Base-by-base conservation (phyloP, 805 yeast species). In the Yarrowia porcina region DNA sequence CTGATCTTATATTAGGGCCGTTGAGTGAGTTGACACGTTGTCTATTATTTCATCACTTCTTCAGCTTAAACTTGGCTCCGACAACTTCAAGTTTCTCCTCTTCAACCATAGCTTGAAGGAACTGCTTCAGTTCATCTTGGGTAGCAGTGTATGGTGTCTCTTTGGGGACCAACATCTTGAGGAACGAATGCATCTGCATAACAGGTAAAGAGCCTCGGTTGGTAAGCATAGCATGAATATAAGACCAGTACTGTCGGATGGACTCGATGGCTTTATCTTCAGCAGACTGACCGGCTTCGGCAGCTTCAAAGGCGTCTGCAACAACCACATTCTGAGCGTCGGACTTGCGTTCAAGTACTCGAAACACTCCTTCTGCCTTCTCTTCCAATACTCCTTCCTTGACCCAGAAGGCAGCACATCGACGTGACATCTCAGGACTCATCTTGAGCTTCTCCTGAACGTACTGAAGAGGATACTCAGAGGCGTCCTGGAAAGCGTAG, bases 381-480 rank as follows among this genome's bases (percentile, higher is more conserved):
- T 44, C 45, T 32, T 72, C 65, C 5, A 92, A 67, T 0, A 90
- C 83, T 0, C 82, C 83, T 50, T 80, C 73, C 20, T 79, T 76
- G 2, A 82, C 80, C 97, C 97, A 92, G 69, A 80, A 89, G 4
- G 73, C 65, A 6, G 86, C 67, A 0, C 80, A 75, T 1, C 72
- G 72, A 2, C 67, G 68, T 0, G 81, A 83, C 15, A 74, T 54
- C 15, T 76, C 75, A 3, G 75, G 71, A 1, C 77, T 72, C 79
- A 87, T 79, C 2, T 76, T 73, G 17, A 86, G 72, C 13, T 68
- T 65, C 47, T 67, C 66, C 18, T 69, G 64, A 3, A 84, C 70
- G 4, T 75, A 71, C 8, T 69, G 73, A 4, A 78, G 63, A 0
- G 80, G 66, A 3, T 79, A 54, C 6, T 73, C 32, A 2, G 64